Evolutionary conservation across 352 stramenopile species (phyloP), one percentile per base, ranked within the genome.

Genomic region (Phytophthora pisi): DNA sequence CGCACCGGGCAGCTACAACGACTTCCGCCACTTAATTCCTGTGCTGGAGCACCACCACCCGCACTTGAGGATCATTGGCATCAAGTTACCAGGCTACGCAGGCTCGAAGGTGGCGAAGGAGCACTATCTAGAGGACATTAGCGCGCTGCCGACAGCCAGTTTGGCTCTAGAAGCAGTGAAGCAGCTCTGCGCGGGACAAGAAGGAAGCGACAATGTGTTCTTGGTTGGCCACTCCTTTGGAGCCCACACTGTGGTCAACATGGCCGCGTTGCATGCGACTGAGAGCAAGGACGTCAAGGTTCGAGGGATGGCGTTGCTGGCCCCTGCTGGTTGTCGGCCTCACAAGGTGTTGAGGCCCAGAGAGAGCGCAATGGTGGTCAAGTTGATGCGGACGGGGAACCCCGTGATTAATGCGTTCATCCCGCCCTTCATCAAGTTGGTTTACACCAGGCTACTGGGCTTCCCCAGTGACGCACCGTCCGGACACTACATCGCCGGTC

Each of bases 11-110:
- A 82, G 72, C 50, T 80, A 83, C 68, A 68, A 77, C 15, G 78
- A 88, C 47, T 90, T 88, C 61, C 74, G 74, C 28, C 68, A 90
- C 64, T 34, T 90, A 9, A 57, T 84, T 50, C 82, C 82, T 28
- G 50, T 77, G 24, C 56, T 90, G 24, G 13, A 66, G 16, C 34
- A 64, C 13, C 34, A 67, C 46, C 34, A 68, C 50, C 61, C 55
- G 30, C 63, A 50, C 47, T 45, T 75, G n/a, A 76, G 84, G 6
- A 74, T 93, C 18, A 51, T 93, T 5, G 82, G 62, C 1, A 30
- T 93, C 45, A 88, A 91, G 30, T 55, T 90, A 31, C 81, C 82
- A 6, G 82, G 82, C 8, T 90, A 87, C 50, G 61, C 42, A 20
- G 70, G 64, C 1, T 83, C 76, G 1, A 65, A n/a, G 2, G 69